Evolutionary conservation across 2,329 filamentous ascomycete genomes (phyloP).

Genomic region (Arthroderma uncinatum): DNA sequence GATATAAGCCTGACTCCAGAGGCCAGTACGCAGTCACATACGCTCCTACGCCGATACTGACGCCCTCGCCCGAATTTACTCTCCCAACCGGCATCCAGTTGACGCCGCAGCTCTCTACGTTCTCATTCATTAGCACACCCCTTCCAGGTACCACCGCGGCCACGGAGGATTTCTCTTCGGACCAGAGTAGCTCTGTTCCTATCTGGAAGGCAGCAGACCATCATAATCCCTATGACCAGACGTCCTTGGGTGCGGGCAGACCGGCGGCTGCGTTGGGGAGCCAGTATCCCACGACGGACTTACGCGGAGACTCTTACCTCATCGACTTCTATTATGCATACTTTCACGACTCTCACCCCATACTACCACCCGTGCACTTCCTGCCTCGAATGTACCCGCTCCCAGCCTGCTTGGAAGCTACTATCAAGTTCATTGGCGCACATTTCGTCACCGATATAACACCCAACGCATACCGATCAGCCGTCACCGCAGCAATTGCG

Average conservation of each 20-base stretch:
- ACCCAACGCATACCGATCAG: slow-evolving; percentile 35
- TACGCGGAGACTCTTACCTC: slow-evolving; percentile 31
- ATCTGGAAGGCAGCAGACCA: neutral
- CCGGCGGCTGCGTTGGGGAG: slow-evolving; percentile 25
- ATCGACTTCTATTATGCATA: slow-evolving; percentile 46
- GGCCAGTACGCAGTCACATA: slow-evolving; percentile 27
- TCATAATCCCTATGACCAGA: slow-evolving; percentile 4
- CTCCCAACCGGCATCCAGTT: neutral
- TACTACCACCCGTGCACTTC: slow-evolving; percentile 41
- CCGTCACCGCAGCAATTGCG: slow-evolving; percentile 24
- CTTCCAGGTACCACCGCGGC: neutral
- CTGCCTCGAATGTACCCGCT: slow-evolving; percentile 30
- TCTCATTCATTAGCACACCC: neutral
- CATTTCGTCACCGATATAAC: slow-evolving; percentile 41
- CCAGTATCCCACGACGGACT: slow-evolving; percentile 18
- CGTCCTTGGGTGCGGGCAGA: slow-evolving; percentile 12
- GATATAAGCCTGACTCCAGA: slow-evolving; percentile 59
- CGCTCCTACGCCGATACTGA: neutral
- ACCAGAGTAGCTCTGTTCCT: neutral
- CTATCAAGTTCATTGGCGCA: slow-evolving; percentile 47
- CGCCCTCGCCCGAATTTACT: neutral
- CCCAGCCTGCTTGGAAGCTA: slow-evolving; percentile 40
- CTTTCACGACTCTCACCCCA: slow-evolving; percentile 47
- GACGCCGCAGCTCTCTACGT: neutral
- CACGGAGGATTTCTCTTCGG: neutral